Percentiles rank a stretch among this genome's conserved stretches.
These are phyloP conservation scores for Colletotrichum magnum DNA, from an alignment of 2,329 filamentous ascomycete species.

Conservation along the genomic window DNA sequence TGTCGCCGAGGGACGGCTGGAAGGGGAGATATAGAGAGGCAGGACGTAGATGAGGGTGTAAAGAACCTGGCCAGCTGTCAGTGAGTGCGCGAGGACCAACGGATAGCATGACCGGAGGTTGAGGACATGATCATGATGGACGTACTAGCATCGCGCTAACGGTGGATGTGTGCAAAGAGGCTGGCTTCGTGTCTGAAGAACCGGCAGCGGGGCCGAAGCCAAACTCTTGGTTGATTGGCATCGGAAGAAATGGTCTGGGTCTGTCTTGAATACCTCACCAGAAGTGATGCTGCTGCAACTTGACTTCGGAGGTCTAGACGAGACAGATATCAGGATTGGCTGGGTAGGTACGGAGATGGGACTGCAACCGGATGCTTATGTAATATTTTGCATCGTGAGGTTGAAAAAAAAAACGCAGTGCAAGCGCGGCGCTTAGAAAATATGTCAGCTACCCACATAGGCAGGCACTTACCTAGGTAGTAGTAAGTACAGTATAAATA, in stretches of 20 bases:
- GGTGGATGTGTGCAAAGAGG: conserved; percentile 23
- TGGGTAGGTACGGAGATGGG: too few relatives aligned
- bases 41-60: conserved; percentile 93
- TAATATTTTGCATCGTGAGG: too few relatives aligned
- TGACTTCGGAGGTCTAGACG: too few relatives aligned
- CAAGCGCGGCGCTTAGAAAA: too few relatives aligned
- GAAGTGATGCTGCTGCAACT: too few relatives aligned
- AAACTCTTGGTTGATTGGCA: conserved; percentile 14
- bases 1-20: conserved; percentile 83
- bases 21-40: conserved; percentile 87
- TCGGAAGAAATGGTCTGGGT: neutral
- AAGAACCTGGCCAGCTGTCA: conserved; percentile 66
- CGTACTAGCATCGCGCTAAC: conserved; percentile 41
- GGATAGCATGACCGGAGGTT: neutral
- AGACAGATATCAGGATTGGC: too few relatives aligned
- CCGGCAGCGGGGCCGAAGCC: conserved; percentile 17
- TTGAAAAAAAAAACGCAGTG: too few relatives aligned
- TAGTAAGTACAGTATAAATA: too few relatives aligned
- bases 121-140: neutral
- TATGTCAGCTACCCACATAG: too few relatives aligned
- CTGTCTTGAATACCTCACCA: neutral
- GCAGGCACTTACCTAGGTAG: too few relatives aligned
- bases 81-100: neutral
- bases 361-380: too few relatives aligned
- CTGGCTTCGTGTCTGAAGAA: neutral